phyloP scores from a whole-genome alignment of 371 early-diverging fungal species.

The Rhizopus delemar region DNA sequence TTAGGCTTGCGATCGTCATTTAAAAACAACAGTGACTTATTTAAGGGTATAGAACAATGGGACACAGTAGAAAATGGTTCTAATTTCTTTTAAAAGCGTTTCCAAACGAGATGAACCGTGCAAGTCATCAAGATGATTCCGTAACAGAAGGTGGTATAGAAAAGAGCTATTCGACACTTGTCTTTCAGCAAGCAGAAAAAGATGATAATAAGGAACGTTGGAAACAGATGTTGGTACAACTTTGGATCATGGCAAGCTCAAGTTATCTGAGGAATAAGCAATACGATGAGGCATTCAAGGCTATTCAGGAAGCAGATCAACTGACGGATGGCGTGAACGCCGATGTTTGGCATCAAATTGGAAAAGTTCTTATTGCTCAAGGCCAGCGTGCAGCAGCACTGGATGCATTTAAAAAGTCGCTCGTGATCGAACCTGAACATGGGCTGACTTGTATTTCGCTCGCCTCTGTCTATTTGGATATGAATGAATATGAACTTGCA shows the following conservation, averaged over 20 bases:
- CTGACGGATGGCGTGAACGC: constrained; percentile 9
- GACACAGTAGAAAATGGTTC: too few species aligned
- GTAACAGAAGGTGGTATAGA: too few species aligned
- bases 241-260: constrained; percentile 24
- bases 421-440: constrained; percentile 38
- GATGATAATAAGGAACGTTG: constrained; percentile 9
- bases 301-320: constrained; percentile 19
- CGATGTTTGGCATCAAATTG: constrained; percentile 23
- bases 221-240: constrained; percentile 9
- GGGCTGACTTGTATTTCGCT: constrained; percentile 24
- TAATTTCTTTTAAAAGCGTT: too few species aligned
- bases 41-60: background rate
- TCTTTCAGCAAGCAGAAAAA: constrained; percentile 1
- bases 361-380: background rate
- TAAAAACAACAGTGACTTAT: background rate
- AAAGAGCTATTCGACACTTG: background rate
- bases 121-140: too few species aligned
- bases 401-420: constrained; percentile 38
- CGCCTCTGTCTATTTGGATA: constrained; percentile 25
- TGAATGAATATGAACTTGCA: constrained; percentile 33
- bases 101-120: too few species aligned
- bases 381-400: constrained; percentile 13
- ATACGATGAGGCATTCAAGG: constrained; percentile 16
- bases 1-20: background rate
- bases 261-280: constrained; percentile 7